Conservation (phyloP, 1,284 basidiomycete genomes). For the Apiotrichum gracile region DNA sequence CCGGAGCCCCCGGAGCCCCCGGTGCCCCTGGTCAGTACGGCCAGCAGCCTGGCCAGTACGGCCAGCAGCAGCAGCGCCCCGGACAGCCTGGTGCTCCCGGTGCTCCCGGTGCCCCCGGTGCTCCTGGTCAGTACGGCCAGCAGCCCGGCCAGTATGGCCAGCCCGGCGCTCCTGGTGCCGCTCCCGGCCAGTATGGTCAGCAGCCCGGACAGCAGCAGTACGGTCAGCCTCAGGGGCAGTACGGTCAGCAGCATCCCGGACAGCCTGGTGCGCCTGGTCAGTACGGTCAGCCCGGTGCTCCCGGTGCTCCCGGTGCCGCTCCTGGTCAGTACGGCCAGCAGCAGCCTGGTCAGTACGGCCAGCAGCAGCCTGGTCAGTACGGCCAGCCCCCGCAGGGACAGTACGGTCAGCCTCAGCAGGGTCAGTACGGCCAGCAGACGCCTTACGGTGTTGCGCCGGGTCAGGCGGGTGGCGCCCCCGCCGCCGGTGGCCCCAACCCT, state of each 20-base stretch:
- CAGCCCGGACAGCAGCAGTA: conserved; percentile 1
- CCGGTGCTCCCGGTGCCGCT: background rate
- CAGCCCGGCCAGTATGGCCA: conserved; percentile 7
- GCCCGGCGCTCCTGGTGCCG: background rate
- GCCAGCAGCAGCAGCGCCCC: conserved; percentile 7
- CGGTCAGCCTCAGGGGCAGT: conserved; percentile 9
- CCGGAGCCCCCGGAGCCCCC: conserved; percentile 1
- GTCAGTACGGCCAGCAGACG: conserved; percentile 17
- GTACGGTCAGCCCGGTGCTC: conserved; percentile 4
- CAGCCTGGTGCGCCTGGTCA: background rate
- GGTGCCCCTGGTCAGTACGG: background rate
- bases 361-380: conserved; percentile 15
- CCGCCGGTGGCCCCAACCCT: conserved; percentile 32
- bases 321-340: background rate
- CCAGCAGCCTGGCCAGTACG: conserved; percentile 7
- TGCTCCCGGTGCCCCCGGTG: background rate
- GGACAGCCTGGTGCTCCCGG: conserved; percentile 1
- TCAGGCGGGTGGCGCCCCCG: conserved; percentile 17
- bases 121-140: conserved; percentile 12
- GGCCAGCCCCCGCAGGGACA: conserved; percentile 10
- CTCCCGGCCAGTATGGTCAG: conserved; percentile 12
- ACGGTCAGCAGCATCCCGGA: conserved; percentile 16
- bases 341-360: conserved; percentile 8
- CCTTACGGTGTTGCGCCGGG: conserved; percentile 25
- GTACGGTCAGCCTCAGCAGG: conserved; percentile 11